phyloP scores from a whole-genome alignment of 1,284 basidiomycete species.

The Malassezia restricta region DNA sequence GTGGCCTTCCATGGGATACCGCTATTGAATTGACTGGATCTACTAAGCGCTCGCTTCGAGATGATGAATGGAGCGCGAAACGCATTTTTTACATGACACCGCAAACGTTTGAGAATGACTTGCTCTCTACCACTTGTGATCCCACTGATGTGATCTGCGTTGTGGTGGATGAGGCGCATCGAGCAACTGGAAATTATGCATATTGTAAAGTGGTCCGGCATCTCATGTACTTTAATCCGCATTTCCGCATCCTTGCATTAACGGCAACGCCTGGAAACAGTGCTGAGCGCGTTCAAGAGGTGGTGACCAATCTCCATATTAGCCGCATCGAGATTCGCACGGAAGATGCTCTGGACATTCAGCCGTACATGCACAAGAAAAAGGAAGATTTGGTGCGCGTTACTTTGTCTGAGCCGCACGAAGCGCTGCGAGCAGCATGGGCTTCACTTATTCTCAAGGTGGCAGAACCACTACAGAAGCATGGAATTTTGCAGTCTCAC shows the following conservation, averaged over 20 bases:
- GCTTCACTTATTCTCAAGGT: slow-evolving; percentile 39
- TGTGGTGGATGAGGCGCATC: slow-evolving; percentile 89
- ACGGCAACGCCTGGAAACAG: slow-evolving; percentile 88
- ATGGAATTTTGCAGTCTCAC: slow-evolving; percentile 23
- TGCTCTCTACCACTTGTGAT: slow-evolving; percentile 63
- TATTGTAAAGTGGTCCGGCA: slow-evolving; percentile 80
- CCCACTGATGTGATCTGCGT: slow-evolving; percentile 65
- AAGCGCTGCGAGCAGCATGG: slow-evolving; percentile 40
- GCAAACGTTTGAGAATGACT: slow-evolving; percentile 84
- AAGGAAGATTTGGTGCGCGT: slow-evolving; percentile 37
- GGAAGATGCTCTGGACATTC: slow-evolving; percentile 77
- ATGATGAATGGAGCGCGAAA: slow-evolving; percentile 60
- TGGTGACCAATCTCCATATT: slow-evolving; percentile 93
- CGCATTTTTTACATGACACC: slow-evolving; percentile 96
- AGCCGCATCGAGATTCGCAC: slow-evolving; percentile 88
- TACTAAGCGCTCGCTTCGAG: slow-evolving; percentile 22
- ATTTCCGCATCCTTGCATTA: slow-evolving; percentile 82
- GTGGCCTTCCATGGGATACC: slow-evolving; percentile 79
- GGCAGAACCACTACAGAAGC: slow-evolving; percentile 28
- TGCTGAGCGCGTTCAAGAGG: slow-evolving; percentile 71
- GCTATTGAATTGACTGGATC: slow-evolving; percentile 75
- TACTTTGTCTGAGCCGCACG: slow-evolving; percentile 25
- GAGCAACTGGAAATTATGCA: slow-evolving; percentile 80
- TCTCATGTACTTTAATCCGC: slow-evolving; percentile 82
- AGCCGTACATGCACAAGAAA: slow-evolving; percentile 78